These are phyloP conservation scores for Chlorella sp. DNA, from an alignment of 139 green algal genomes.

Conservation along the genomic window DNA sequence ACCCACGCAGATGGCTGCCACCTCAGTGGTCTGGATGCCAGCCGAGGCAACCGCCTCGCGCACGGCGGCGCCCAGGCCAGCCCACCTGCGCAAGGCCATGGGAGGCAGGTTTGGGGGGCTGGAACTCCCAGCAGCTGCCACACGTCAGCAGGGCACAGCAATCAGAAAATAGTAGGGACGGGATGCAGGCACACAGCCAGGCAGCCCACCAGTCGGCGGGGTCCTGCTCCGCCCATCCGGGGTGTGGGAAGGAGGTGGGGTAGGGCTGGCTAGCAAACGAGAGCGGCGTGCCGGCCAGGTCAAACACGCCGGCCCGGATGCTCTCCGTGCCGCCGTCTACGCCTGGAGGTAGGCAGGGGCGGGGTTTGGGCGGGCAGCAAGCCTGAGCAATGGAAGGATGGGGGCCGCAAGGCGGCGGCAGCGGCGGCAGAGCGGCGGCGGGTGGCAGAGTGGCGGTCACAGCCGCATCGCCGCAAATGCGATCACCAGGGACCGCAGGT, in stretches of 20 bases:
- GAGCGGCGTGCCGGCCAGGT: constrained; percentile 57
- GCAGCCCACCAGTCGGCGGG: constrained; percentile 74
- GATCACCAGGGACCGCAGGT: too few relatives aligned
- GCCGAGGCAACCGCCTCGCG: constrained; percentile 49
- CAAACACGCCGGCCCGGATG: constrained; percentile 71
- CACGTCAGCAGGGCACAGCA: too few relatives aligned
- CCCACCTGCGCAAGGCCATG: neutral
- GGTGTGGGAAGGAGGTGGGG: constrained; percentile 64
- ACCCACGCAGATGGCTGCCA: constrained; percentile 63
- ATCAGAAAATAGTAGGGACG: too few relatives aligned
- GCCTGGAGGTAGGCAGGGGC: constrained; percentile 31
- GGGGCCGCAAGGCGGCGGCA: neutral
- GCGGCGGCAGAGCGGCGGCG: neutral
- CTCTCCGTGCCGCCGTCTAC: constrained; percentile 85
- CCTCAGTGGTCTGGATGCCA: constrained; percentile 21
- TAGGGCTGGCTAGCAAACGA: constrained; percentile 54
- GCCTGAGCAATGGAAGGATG: too few relatives aligned
- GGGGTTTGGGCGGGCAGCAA: neutral
- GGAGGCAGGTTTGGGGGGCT: too few relatives aligned
- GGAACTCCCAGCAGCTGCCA: too few relatives aligned
- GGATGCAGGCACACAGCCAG: too few relatives aligned
- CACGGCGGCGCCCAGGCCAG: constrained; percentile 63
- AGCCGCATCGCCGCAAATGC: too few relatives aligned
- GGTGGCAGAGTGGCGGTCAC: too few relatives aligned
- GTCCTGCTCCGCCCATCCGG: constrained; percentile 80